These are phyloP conservation scores for Erodium maritimum DNA, from an alignment of 345 rosid genomes.

Conservation along the genomic window DNA sequence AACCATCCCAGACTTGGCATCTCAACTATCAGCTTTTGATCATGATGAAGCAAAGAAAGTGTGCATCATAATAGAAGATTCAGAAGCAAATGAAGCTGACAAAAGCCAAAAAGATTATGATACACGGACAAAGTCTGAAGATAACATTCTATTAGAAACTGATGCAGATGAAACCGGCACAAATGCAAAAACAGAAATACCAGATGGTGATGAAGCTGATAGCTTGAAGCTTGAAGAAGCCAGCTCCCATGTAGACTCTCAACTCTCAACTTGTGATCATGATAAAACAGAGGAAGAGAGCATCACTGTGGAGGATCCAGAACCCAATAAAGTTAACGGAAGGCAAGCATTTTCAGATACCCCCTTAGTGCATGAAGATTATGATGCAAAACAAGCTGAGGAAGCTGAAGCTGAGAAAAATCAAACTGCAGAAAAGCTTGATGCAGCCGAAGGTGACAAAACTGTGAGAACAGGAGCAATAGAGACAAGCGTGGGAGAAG, in stretches of 20 bases:
- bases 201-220: not conserved
- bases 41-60: slow-evolving; percentile 3
- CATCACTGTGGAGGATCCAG: not conserved
- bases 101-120: slow-evolving; percentile 2
- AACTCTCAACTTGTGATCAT: not conserved
- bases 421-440: not conserved
- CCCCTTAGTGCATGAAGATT: not conserved
- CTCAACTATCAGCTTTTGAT: slow-evolving; percentile 4
- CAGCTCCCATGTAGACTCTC: not conserved
- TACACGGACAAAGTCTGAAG: not conserved
- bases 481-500: not conserved
- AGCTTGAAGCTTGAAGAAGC: not conserved
- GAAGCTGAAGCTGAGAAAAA: not conserved
- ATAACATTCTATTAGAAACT: not conserved
- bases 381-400: not conserved
- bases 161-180: not conserved
- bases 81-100: slow-evolving; percentile 1
- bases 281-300: not conserved
- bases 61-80: not conserved
- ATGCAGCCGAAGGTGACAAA: not conserved
- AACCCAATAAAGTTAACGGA: not conserved
- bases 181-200: no score
- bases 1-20: not conserved
- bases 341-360: not conserved
- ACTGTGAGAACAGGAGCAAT: not conserved